These are phyloP conservation scores for Septoria linicola DNA, from an alignment of 2,329 filamentous ascomycete genomes.

Conservation along the genomic window DNA sequence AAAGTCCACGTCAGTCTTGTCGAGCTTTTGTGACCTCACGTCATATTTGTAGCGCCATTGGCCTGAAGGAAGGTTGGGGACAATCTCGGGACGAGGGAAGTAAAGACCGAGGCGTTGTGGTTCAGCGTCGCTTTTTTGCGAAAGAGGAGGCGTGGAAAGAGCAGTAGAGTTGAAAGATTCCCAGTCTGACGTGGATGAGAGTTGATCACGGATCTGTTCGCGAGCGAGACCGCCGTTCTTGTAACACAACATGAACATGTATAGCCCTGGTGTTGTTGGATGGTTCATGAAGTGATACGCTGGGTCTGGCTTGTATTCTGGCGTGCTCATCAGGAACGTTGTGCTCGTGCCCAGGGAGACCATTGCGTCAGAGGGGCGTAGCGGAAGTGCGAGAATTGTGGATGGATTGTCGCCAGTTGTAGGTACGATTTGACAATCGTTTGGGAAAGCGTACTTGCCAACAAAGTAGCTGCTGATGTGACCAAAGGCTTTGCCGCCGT, in stretches of 20 bases:
- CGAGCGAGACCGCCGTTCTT: conserved; percentile 95
- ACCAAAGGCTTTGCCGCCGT: conserved; percentile 79
- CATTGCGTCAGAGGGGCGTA: conserved; percentile 86
- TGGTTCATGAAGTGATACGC: conserved; percentile 98
- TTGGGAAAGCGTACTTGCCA: conserved; percentile 71
- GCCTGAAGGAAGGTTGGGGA: conserved; percentile 82
- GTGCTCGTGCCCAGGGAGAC: conserved; percentile 93
- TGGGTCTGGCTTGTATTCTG: conserved; percentile 84
- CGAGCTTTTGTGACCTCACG: conserved; percentile 49
- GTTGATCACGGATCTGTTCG: conserved; percentile 79
- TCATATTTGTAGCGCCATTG: conserved; percentile 78
- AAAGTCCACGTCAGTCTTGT: conserved; percentile 44
- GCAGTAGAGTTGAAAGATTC: conserved; percentile 74
- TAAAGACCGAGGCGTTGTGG: conserved; percentile 86
- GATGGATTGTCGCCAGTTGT: conserved; percentile 96
- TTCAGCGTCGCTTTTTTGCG: conserved; percentile 50
- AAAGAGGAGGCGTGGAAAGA: conserved; percentile 67
- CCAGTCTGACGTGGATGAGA: conserved; percentile 68
- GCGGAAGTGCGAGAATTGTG: conserved; percentile 86
- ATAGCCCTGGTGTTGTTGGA: conserved; percentile 82
- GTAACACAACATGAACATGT: conserved; percentile 99
- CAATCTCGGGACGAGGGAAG: conserved; percentile 92
- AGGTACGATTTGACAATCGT: conserved; percentile 73
- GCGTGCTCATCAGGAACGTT: conserved; percentile 95
- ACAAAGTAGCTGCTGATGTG: conserved; percentile 76